Percentiles rank a stretch among this genome's conserved stretches.
Conservation (phyloP, 2,329 filamentous ascomycete species). For the Colletotrichum chrysophilum region DNA sequence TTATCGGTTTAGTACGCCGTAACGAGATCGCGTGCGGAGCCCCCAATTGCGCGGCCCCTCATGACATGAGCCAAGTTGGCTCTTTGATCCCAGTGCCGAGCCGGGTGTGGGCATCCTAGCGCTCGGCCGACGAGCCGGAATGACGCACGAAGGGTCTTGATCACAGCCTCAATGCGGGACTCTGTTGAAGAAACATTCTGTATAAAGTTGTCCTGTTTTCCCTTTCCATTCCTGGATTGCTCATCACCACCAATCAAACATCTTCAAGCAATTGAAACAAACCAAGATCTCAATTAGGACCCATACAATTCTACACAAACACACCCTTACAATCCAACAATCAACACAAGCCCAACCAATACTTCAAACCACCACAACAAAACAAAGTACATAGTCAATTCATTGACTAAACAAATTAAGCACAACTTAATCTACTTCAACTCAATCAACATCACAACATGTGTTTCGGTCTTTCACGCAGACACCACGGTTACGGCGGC, state of each 20-base stretch:
- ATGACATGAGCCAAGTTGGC: constrained; percentile 13
- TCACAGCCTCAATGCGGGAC: neutral
- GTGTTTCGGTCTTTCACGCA: constrained; percentile 16
- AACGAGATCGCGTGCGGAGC: neutral
- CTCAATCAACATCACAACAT: neutral
- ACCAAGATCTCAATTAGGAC: neutral
- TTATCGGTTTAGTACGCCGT: neutral
- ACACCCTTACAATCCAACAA: neutral
- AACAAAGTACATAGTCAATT: neutral
- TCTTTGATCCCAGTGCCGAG: neutral
- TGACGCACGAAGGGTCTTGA: constrained; percentile 11
- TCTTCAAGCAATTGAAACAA: neutral
- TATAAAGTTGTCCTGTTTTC: neutral
- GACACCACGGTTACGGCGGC: neutral
- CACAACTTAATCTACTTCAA: neutral
- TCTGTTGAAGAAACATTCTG: neutral
- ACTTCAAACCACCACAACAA: neutral
- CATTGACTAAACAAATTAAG: accelerated
- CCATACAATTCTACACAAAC: neutral
- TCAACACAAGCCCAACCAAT: neutral
- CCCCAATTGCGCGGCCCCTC: constrained; percentile 12
- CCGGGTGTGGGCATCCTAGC: constrained; percentile 4
- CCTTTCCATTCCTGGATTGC: neutral
- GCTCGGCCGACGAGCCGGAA: neutral
- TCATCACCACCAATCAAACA: neutral